phyloP scores from a whole-genome alignment of 345 rosid species.

The Lenwebbia sp. region DNA sequence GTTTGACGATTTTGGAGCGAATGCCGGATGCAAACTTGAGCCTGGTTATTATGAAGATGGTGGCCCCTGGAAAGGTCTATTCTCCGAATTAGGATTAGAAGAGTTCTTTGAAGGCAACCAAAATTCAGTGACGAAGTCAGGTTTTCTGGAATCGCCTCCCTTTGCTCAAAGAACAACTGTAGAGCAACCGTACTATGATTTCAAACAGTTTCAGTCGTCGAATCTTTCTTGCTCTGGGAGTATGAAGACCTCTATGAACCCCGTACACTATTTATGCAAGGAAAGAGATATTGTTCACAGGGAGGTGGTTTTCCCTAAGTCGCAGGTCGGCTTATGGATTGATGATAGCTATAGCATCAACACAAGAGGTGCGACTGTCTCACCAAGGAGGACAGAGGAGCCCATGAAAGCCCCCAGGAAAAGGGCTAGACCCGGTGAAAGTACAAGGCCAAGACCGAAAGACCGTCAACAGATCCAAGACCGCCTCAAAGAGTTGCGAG shows the following conservation, averaged over 20 bases:
- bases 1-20: conserved; percentile 32
- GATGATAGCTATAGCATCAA: conserved; percentile 67
- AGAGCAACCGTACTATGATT: conserved; percentile 14
- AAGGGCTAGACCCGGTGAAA: conserved; percentile 80
- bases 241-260: conserved; percentile 5
- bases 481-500: conserved; percentile 78
- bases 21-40: conserved; percentile 13
- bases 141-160: conserved; percentile 23
- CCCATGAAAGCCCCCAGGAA: conserved; percentile 40
- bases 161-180: conserved; percentile 39
- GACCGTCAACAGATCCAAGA: conserved; percentile 97
- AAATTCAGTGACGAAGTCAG: conserved; percentile 19
- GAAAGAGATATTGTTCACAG: conserved; percentile 1
- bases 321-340: conserved; percentile 59
- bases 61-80: conserved; percentile 44
- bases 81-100: conserved; percentile 68
- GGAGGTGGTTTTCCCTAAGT: conserved; percentile 23
- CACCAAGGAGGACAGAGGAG: conserved; percentile 41
- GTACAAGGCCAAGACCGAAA: conserved; percentile 82
- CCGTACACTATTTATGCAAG: not conserved
- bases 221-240: conserved; percentile 21
- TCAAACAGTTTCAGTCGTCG: conserved; percentile 10
- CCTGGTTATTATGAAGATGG: conserved; percentile 4
- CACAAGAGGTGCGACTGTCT: conserved; percentile 16
- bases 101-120: conserved; percentile 39